Conservation (phyloP, 1,139 yeast species). For the Casaregolazyma suthepensis region DNA sequence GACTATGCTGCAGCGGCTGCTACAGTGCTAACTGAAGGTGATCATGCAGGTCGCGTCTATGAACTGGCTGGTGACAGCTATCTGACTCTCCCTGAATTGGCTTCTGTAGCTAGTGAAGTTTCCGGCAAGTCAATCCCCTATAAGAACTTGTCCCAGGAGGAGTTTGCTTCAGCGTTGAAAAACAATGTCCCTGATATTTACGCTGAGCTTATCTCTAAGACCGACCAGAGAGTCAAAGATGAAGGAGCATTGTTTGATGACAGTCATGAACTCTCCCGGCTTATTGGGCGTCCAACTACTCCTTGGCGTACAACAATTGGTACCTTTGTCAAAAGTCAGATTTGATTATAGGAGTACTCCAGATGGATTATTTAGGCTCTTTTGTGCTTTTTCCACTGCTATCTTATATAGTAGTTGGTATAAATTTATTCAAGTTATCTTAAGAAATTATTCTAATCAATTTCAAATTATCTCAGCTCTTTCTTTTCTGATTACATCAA, state of each 20-base stretch:
- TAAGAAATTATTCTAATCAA: not conserved
- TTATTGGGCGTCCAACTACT: not conserved
- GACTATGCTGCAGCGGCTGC: not conserved
- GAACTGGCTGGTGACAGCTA: not conserved
- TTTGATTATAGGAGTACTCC: not conserved
- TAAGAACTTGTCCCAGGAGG: not conserved
- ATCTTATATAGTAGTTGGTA: not conserved
- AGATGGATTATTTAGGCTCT: too few species aligned
- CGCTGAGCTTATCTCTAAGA: not conserved
- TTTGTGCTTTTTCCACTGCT: not conserved
- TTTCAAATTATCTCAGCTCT: not conserved
- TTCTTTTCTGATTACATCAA: not conserved
- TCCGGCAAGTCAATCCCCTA: not conserved
- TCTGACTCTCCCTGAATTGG: not conserved
- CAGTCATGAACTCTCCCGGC: not conserved
- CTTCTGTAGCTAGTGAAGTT: not conserved
- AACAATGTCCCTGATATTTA: not conserved
- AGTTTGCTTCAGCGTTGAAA: not conserved
- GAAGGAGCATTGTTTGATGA: not conserved
- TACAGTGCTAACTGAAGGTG: not conserved
- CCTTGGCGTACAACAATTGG: not conserved
- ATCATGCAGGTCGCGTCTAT: not conserved
- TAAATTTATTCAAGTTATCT: not conserved
- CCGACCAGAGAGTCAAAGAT: not conserved
- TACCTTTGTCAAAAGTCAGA: not conserved